Evolutionary conservation across 495 filamentous ascomycete genomes (phyloP).

Genomic region (Copromyces sp.): DNA sequence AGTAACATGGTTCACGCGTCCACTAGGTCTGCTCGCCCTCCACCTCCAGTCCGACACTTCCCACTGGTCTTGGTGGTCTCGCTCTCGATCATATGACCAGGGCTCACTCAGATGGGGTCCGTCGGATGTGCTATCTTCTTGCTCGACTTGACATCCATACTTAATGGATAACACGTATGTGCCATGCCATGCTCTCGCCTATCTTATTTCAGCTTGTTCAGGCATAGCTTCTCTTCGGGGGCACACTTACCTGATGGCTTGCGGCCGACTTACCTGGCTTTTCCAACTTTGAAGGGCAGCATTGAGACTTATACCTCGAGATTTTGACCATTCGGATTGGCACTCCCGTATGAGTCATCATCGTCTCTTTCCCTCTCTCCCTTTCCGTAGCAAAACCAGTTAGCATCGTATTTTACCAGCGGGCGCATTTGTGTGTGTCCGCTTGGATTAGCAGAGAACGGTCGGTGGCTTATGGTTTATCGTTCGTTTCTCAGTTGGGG

Average conservation of each 20-base stretch:
- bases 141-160: background rate
- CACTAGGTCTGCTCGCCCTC: background rate
- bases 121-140: background rate
- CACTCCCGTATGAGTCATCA: background rate
- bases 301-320: background rate
- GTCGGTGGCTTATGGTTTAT: background rate
- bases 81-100: background rate
- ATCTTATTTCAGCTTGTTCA: background rate
- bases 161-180: background rate
- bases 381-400: background rate
- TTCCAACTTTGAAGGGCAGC: too few species aligned
- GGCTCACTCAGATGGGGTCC: background rate
- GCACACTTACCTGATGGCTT: background rate
- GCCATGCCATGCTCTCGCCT: background rate
- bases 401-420: background rate
- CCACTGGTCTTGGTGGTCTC: background rate
- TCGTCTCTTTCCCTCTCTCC: background rate
- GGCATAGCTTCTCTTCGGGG: background rate
- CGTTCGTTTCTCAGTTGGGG: background rate
- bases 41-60: background rate
- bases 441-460: background rate
- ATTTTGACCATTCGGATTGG: background rate
- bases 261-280: too few species aligned
- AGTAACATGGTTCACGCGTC: conserved; percentile 9
- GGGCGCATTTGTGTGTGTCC: background rate